These are phyloP conservation scores for Vitis hybrid DNA, from an alignment of 177 flowering plant genomes.

Conservation along the genomic window DNA sequence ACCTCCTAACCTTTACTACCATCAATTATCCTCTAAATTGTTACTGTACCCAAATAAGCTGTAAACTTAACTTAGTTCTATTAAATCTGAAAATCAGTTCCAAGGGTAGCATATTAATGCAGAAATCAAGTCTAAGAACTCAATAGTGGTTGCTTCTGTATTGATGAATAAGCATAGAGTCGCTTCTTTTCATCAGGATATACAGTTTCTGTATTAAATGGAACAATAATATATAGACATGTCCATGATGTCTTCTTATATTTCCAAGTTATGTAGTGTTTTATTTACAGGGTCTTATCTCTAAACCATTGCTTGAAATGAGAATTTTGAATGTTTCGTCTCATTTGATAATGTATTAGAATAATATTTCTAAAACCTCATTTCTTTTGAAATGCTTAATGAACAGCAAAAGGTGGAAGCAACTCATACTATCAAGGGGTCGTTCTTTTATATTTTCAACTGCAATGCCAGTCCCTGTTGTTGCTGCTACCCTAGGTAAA, in stretches of 20 bases:
- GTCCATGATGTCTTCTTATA: no score
- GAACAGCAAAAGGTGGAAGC: slow-evolving; percentile 89
- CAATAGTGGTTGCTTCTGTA: neutral
- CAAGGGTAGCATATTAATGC: neutral
- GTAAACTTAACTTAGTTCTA: neutral
- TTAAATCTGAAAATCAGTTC: neutral
- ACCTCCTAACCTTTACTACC: neutral
- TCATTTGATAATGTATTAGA: no score
- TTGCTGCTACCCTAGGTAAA: slow-evolving; percentile 88
- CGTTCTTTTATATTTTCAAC: slow-evolving; percentile 96
- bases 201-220: neutral
- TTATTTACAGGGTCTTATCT: no score
- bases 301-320: no score
- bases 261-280: no score
- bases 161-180: neutral
- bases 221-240: no score
- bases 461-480: slow-evolving; percentile 69
- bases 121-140: neutral
- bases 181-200: neutral
- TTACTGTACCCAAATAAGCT: neutral
- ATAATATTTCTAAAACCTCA: neutral
- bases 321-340: no score
- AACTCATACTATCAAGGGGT: slow-evolving; percentile 79
- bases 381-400: slow-evolving; percentile 3
- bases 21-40: neutral